Percentiles rank a stretch among this genome's conserved stretches.
These are phyloP conservation scores for Agrocybe praecox DNA, from an alignment of 768 basidiomycete genomes.

Conservation along the genomic window DNA sequence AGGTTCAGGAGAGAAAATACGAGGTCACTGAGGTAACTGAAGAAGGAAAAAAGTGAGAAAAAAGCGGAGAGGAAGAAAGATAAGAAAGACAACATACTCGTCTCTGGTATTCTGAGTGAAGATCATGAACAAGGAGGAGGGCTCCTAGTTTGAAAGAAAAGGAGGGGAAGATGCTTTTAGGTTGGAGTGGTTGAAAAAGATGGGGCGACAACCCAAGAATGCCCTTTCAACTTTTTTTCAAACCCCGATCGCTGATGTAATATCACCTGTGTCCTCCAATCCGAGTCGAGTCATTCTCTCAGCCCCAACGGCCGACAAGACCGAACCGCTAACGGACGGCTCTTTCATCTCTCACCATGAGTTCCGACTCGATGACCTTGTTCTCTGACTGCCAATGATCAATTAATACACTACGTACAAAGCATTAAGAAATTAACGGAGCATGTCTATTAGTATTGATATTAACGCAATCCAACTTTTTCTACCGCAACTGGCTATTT, in stretches of 20 bases:
- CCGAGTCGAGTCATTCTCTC: neutral
- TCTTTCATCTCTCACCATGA: neutral
- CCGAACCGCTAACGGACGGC: neutral
- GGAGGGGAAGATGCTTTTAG: constrained; percentile 11
- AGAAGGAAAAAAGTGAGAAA: constrained; percentile 18
- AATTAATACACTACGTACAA: too few relatives aligned
- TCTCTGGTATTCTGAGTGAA: constrained; percentile 88
- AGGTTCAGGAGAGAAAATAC: constrained; percentile 73
- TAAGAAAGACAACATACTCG: constrained; percentile 58
- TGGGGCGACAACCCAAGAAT: constrained; percentile 1
- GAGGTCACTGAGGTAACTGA: constrained; percentile 88
- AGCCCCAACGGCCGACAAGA: neutral
- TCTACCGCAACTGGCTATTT: constrained; percentile 16
- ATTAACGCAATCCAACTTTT: too few relatives aligned
- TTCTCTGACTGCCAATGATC: too few relatives aligned
- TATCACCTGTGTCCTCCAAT: neutral
- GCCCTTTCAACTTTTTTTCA: constrained; percentile 14
- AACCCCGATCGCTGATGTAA: constrained; percentile 14
- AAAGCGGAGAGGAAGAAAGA: neutral
- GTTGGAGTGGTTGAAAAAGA: constrained; percentile 10
- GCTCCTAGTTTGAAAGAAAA: constrained; percentile 19
- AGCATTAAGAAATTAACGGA: neutral
- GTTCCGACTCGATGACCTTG: too few relatives aligned
- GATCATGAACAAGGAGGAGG: constrained; percentile 57
- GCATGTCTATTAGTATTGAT: neutral